Base-by-base conservation (phyloP, 768 basidiomycete genomes). In the Coprinellus aureogranulatus region DNA sequence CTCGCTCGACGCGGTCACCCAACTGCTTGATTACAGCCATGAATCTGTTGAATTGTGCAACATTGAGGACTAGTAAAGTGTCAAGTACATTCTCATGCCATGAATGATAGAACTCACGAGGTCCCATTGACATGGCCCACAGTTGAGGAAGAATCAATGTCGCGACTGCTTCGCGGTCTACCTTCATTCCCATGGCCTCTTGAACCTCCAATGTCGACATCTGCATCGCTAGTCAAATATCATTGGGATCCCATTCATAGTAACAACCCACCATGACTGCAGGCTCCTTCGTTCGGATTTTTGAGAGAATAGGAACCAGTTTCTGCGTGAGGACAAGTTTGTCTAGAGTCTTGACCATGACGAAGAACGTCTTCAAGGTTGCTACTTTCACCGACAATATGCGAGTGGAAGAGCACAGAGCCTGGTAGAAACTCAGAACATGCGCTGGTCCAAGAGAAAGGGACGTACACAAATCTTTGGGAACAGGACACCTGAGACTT, bases 111-210 rank as follows among this genome's bases (percentile, higher is more conserved):
- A 6, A 81, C 89, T 65, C 67, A 93, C 92, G 69, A 54, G 95
- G 95, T 25, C 94, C 95, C 77, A 98, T 96, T 2, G 91, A 94
- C 94, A 99, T 98, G 2, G 89, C 79, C 97, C 97, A 99, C 26
- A 95, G 73, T 77, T 96, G 93, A 9, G 93, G 93, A 14, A 96
- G 76, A 28, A 96, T 90, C 42, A 93, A 77, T 0, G 89, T 91
- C 2, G 92, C 92, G 11, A 94, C 90, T 10, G 94, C 92, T 71
- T 95, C 93, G 48, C 94, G 83, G 63, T 97, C 95, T 1, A 98
- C 87, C 68, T 96, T 97, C 63, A 86, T 81, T 9, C 95, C 94
- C 95, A 97, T 98, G 0, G 92, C 92, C 70, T 95, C 94, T 73
- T 98, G 95, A 0, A 98, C 93, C 22, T 82, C 83, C 42, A 94